Evolutionary conservation across 1,284 basidiomycete species (phyloP).

Genomic region (Schizophyllum commune): DNA sequence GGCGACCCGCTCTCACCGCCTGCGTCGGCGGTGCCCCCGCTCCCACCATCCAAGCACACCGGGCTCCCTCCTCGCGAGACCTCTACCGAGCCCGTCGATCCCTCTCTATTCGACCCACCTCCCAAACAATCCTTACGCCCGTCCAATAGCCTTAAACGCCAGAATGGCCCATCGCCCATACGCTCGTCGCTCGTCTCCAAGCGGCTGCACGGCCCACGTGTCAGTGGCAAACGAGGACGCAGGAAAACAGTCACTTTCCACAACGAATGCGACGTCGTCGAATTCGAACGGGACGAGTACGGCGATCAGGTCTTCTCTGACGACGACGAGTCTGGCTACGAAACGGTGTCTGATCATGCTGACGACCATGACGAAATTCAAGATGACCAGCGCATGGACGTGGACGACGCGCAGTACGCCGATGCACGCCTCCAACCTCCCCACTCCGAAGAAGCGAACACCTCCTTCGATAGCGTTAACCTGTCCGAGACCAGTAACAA

Average conservation of each 20-base stretch:
- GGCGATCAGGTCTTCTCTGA: constrained; percentile 38
- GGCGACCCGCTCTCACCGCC: constrained; percentile 10
- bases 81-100: constrained; percentile 17
- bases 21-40: constrained; percentile 13
- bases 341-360: constrained; percentile 17
- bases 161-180: constrained; percentile 36
- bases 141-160: no score
- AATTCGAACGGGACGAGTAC: constrained; percentile 68
- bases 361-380: constrained; percentile 11
- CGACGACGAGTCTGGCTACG: constrained; percentile 24
- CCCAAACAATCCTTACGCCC: no score
- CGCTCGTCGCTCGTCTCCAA: constrained; percentile 75
- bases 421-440: background rate
- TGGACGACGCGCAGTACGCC: background rate
- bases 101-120: constrained; percentile 17
- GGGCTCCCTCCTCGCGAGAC: no score
- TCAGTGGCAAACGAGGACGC: constrained; percentile 44
- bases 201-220: constrained; percentile 76
- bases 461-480: constrained; percentile 19
- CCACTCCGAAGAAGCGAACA: background rate
- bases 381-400: constrained; percentile 21
- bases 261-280: constrained; percentile 80
- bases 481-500: constrained; percentile 18
- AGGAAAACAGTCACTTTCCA: constrained; percentile 85
- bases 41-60: constrained; percentile 15